These are phyloP conservation scores for Dittrichia graveolens DNA, from an alignment of 129 eudicot species.

Conservation along the genomic window DNA sequence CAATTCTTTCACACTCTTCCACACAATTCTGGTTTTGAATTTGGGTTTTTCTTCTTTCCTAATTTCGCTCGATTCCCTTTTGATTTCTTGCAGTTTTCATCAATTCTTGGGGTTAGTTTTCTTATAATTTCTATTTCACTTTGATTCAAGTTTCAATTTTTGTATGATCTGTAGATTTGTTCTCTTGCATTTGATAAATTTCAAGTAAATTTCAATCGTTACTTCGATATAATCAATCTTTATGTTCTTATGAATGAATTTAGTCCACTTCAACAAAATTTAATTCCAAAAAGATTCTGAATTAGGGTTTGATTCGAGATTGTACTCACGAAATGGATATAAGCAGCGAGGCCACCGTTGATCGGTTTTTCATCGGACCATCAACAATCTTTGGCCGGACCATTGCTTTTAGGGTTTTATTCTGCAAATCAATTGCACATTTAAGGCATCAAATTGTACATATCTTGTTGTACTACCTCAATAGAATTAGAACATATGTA, in stretches of 20 bases:
- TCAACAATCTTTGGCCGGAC: constrained; percentile 70
- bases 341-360: constrained; percentile 80
- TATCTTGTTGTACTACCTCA: constrained; percentile 42
- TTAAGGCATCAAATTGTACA: constrained; percentile 58
- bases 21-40: neutral
- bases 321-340: constrained; percentile 63
- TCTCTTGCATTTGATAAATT: constrained; percentile 2
- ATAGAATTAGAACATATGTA: constrained; percentile 33
- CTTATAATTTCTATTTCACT: constrained; percentile 13
- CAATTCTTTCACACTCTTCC: constrained; percentile 11
- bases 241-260: neutral
- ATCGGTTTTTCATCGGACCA: constrained; percentile 88
- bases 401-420: constrained; percentile 71
- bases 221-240: constrained; percentile 1
- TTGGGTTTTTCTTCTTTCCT: neutral
- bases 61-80: constrained; percentile 8
- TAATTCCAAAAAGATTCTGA: constrained; percentile 7
- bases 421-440: constrained; percentile 76
- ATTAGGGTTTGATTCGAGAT: constrained; percentile 23
- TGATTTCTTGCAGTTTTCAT: constrained; percentile 1
- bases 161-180: neutral
- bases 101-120: constrained; percentile 11
- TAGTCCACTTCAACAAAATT: neutral
- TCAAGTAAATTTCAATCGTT: neutral
- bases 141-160: constrained; percentile 15